phyloP scores from a whole-genome alignment of 345 rosid genomes.

The Lepidium sativum region DNA sequence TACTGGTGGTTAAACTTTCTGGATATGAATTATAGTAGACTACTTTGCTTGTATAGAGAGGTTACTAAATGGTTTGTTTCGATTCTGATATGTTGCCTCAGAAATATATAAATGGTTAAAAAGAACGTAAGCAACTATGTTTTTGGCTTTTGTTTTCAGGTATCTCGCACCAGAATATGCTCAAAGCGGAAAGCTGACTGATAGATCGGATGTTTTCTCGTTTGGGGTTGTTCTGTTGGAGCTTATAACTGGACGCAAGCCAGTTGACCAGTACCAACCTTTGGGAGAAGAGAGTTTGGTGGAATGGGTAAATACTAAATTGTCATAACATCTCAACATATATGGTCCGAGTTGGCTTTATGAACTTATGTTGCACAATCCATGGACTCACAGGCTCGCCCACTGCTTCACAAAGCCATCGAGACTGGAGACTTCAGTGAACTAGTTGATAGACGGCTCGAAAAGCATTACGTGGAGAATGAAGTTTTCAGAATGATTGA shows the following conservation, averaged over 20 bases:
- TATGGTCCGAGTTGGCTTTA: not conserved
- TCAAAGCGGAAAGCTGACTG: conserved; percentile 87
- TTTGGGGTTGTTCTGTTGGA: conserved; percentile 96
- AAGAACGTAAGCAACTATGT: not conserved
- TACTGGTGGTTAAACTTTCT: not conserved
- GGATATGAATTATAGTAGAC: not conserved
- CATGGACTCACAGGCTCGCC: conserved; percentile 59
- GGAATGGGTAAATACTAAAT: conserved; percentile 59
- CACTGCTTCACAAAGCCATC: conserved; percentile 52
- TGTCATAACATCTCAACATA: not conserved
- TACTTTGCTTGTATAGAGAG: not conserved
- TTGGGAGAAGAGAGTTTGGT: conserved; percentile 96
- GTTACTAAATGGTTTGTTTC: not conserved
- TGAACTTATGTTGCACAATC: not conserved
- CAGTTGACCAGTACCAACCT: conserved; percentile 74
- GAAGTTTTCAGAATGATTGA: conserved; percentile 79
- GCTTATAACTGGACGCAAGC: conserved; percentile 90
- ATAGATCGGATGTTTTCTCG: conserved; percentile 91
- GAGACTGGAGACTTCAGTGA: conserved; percentile 62
- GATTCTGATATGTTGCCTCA: not conserved
- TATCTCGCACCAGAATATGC: conserved; percentile 98
- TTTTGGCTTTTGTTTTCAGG: conserved; percentile 36
- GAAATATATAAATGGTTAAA: not conserved
- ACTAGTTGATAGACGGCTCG: conserved; percentile 69
- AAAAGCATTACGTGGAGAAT: conserved; percentile 57